phyloP scores from a whole-genome alignment of 495 filamentous ascomycete genomes.

The Daldinia concentrica region DNA sequence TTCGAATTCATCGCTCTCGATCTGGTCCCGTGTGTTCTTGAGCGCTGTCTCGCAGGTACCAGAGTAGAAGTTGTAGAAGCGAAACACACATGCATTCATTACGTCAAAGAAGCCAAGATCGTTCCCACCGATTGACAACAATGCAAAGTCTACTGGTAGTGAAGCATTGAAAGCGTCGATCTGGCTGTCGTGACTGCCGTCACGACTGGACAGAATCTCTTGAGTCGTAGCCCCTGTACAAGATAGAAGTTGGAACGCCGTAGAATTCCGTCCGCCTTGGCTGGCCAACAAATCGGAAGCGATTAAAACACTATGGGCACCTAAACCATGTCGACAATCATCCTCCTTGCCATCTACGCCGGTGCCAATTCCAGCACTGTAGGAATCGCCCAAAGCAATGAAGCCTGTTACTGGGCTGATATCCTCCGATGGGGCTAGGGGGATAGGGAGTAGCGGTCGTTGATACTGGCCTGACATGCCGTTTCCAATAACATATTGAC shows the following conservation, averaged over 20 bases:
- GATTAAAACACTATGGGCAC: slow-evolving; percentile 52
- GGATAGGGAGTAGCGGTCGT: slow-evolving; percentile 4
- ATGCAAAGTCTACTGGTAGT: slow-evolving; percentile 47
- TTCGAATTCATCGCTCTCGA: slow-evolving; percentile 47
- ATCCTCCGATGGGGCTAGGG: neutral
- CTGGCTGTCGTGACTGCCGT: slow-evolving; percentile 49
- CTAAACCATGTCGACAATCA: slow-evolving; percentile 52
- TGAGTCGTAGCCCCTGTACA: slow-evolving; percentile 52
- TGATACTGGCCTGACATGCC: neutral
- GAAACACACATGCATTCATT: slow-evolving; percentile 59
- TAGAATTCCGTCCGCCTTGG: slow-evolving; percentile 27
- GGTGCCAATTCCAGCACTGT: slow-evolving; percentile 59
- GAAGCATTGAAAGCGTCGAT: slow-evolving; percentile 50
- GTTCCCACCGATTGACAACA: slow-evolving; percentile 59
- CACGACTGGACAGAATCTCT: slow-evolving; percentile 45
- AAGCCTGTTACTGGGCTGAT: slow-evolving; percentile 40
- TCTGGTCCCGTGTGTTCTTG: slow-evolving; percentile 36
- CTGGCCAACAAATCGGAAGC: slow-evolving; percentile 39
- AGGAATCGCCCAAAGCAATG: slow-evolving; percentile 59
- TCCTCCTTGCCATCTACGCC: slow-evolving; percentile 49
- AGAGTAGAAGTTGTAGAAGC: slow-evolving; percentile 56
- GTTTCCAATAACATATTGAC: slow-evolving; percentile 32
- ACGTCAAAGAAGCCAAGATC: slow-evolving; percentile 61
- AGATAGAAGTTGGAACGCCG: slow-evolving; percentile 52
- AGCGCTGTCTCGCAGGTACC: slow-evolving; percentile 54